Conservation (phyloP, 305 asterid genomes). For the Fraxinus latifolia region DNA sequence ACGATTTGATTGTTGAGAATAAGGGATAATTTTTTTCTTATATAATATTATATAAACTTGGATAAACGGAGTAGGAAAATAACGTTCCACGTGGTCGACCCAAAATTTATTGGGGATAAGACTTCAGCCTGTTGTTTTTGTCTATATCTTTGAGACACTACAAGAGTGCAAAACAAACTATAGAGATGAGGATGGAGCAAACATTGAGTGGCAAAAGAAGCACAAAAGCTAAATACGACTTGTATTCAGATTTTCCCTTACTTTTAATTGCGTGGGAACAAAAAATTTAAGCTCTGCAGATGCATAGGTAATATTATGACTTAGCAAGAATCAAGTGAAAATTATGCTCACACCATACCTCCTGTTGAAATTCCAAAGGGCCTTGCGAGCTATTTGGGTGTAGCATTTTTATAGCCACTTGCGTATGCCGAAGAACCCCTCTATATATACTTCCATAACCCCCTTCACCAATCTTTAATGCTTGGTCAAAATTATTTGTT, state of each 20-base stretch:
- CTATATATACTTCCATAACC: constrained; percentile 71
- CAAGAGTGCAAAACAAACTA: not conserved
- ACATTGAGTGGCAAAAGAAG: not conserved
- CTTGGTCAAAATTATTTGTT: constrained; percentile 54
- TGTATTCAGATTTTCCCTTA: not conserved
- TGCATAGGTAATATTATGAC: constrained; percentile 2
- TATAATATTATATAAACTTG: not conserved
- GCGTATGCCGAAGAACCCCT: constrained; percentile 68
- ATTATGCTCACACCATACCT: constrained; percentile 43
- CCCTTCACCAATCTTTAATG: constrained; percentile 79
- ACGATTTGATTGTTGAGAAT: not conserved
- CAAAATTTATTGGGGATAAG: not conserved
- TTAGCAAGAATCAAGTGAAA: not conserved
- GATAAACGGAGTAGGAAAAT: not conserved
- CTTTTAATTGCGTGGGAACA: not conserved
- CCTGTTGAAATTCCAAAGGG: constrained; percentile 74
- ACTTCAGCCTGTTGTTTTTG: not conserved
- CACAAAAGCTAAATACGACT: not conserved
- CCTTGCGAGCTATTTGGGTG: constrained; percentile 77
- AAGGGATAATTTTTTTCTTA: not conserved
- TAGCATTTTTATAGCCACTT: constrained; percentile 76
- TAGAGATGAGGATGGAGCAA: not conserved
- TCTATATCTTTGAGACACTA: not conserved
- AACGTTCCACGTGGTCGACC: not conserved
- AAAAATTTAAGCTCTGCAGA: not conserved